These are phyloP conservation scores for Geotrichum aggregatum DNA, from an alignment of 1,139 yeast genomes.

Conservation along the genomic window DNA sequence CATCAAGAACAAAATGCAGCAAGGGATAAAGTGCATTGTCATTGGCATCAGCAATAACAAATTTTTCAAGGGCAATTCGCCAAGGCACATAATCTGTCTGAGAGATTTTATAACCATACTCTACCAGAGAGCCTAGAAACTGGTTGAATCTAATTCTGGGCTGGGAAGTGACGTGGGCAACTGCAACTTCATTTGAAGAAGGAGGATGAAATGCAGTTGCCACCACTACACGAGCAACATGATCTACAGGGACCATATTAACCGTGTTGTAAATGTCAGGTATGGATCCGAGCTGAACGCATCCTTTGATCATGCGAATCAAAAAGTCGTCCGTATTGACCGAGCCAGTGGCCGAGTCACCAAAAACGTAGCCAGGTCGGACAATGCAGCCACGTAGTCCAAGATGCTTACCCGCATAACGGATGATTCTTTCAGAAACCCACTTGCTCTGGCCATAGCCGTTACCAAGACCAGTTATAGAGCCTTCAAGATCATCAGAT, in stretches of 20 bases:
- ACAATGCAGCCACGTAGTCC: constrained; percentile 87
- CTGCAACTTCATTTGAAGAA: constrained; percentile 48
- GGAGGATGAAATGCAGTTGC: constrained; percentile 83
- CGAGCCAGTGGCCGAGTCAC: constrained; percentile 75
- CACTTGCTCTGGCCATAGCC: constrained; percentile 98
- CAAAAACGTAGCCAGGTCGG: constrained; percentile 95
- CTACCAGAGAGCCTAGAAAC: constrained; percentile 59
- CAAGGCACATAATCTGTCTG: constrained; percentile 69
- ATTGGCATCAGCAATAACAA: constrained; percentile 62
- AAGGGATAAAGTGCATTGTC: constrained; percentile 91
- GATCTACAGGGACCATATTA: constrained; percentile 97
- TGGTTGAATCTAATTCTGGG: constrained; percentile 81
- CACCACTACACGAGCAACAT: constrained; percentile 86
- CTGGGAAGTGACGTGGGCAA: constrained; percentile 95
- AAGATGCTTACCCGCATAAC: constrained; percentile 71
- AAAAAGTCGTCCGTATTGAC: constrained; percentile 95
- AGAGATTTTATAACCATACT: constrained; percentile 67
- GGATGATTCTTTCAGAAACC: constrained; percentile 88
- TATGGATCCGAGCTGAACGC: constrained; percentile 76
- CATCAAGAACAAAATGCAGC: constrained; percentile 87
- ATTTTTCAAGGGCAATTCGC: constrained; percentile 71
- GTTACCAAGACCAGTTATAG: constrained; percentile 73
- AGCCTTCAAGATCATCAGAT: constrained; percentile 75
- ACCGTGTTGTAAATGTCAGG: constrained; percentile 86
- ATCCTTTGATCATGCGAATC: constrained; percentile 89